Base-by-base conservation (phyloP, 257 asterid genomes). In the Nicotiana paniculata region DNA sequence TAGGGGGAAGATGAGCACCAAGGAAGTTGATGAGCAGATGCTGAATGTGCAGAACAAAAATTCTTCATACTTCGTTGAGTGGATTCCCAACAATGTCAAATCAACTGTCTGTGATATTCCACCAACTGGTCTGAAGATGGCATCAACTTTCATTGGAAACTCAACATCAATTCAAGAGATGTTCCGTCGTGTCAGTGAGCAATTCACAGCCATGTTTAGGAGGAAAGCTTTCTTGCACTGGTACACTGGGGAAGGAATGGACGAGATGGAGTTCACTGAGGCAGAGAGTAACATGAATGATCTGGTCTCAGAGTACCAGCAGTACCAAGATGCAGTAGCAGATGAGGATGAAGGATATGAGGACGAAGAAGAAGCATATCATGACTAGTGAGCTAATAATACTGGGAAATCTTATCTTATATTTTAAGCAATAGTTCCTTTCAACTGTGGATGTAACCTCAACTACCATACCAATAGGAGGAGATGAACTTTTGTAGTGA, bases 101-200 rank as follows among this genome's bases (percentile, higher is more conserved):
- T 86, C 88, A 0, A 86, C 86, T 10, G 88, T 86, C 13, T 86
- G 86, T 86, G 88, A 86, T 39, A 76, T 86, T 51, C 82, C 87
- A 18, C 86, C 86, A 53, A 82, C 86, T 77, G 87, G 87, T 53
- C 82, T 84, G 57, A 81, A 84, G 66, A 81, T 81, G 83, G 83
- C 83, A 9, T 69, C 83, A 16, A 81, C 83, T 26, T 81, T 81
- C 83, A 81, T 81, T n/a, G 83, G 83, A 51, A 81, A 81, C 48
- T 81, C 83, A 8, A 81, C 83, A 17, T 81, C 83, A 26, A 81
- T 81, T 17, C 83, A 81, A 32, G 83, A 81, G 55, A 81, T 81
- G 83, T 81, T 81, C 83, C 77, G 83, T 8, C 83, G 83, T 65
- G 83, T 81, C 37, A 81, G 83, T 18, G 83, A 81, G 30, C 83